A percentile compares a stretch with the other conserved stretches of the same genome.
Conservation (phyloP, 2,329 filamentous ascomycete species). For the Aureobasidium lini region DNA sequence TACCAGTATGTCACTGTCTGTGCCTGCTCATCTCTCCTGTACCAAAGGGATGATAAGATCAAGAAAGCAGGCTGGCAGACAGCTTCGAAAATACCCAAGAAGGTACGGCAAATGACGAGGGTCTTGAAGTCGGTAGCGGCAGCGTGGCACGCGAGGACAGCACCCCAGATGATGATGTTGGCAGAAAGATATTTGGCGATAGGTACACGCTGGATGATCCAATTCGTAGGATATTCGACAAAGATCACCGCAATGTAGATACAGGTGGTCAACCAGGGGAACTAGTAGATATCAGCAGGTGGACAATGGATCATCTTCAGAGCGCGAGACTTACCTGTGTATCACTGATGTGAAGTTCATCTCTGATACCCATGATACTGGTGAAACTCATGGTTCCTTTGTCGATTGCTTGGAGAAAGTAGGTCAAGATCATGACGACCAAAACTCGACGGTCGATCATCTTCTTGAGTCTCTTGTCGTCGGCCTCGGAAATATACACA, state of each 20-base stretch:
- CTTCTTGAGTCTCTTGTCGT: slow-evolving; percentile 53
- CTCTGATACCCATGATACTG: slow-evolving; percentile 31
- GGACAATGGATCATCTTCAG: no score
- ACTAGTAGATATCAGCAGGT: slow-evolving; percentile 35
- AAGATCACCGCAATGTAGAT: slow-evolving; percentile 65
- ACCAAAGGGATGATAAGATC: slow-evolving; percentile 63
- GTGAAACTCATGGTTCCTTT: slow-evolving; percentile 57
- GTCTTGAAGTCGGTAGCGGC: slow-evolving; percentile 53
- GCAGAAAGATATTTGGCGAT: slow-evolving; percentile 54
- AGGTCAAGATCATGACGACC: slow-evolving; percentile 63
- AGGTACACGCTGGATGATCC: slow-evolving; percentile 54
- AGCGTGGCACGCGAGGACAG: slow-evolving; percentile 53
- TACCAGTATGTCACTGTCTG: slow-evolving; percentile 62
- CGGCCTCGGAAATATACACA: slow-evolving; percentile 52
- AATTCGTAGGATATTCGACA: slow-evolving; percentile 65
- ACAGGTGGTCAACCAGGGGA: slow-evolving; percentile 65
- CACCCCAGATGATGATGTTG: slow-evolving; percentile 59
- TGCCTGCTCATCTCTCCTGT: slow-evolving; percentile 57
- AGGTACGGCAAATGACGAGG: slow-evolving; percentile 53
- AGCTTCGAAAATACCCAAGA: slow-evolving; percentile 65
- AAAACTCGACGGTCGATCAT: slow-evolving; percentile 63
- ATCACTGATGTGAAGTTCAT: slow-evolving; percentile 26
- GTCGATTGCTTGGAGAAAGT: slow-evolving; percentile 64
- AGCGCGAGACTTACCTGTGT: slow-evolving; percentile 22
- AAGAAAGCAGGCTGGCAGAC: slow-evolving; percentile 62